phyloP scores from a whole-genome alignment of 1,139 yeast genomes.

The Hanseniaspora uvarum region DNA sequence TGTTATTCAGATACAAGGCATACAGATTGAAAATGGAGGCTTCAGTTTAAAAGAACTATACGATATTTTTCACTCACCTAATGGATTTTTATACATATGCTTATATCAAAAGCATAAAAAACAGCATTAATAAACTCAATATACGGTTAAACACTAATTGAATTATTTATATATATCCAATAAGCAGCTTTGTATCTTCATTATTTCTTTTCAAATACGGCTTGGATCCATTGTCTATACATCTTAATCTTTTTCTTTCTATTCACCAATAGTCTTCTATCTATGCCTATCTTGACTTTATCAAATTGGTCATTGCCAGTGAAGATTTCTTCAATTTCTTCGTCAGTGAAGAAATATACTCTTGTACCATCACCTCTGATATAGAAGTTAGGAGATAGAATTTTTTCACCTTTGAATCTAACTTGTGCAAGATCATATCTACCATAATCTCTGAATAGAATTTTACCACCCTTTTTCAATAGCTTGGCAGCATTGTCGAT shows the following conservation, averaged over 20 bases:
- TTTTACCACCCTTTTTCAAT: slow-evolving; percentile 85
- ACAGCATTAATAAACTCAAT: neutral
- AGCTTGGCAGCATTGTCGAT: slow-evolving; percentile 56
- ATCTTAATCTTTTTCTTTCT: slow-evolving; percentile 84
- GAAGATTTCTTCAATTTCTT: slow-evolving; percentile 70
- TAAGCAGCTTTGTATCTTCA: neutral
- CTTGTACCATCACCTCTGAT: slow-evolving; percentile 97
- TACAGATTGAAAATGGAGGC: slow-evolving; percentile 28
- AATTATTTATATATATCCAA: neutral
- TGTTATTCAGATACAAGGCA: slow-evolving; percentile 54
- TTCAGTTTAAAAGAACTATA: slow-evolving; percentile 42
- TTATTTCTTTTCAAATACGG: slow-evolving; percentile 46
- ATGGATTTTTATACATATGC: slow-evolving; percentile 65
- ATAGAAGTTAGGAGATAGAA: slow-evolving; percentile 84
- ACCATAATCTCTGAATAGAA: slow-evolving; percentile 88
- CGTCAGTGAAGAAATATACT: slow-evolving; percentile 92
- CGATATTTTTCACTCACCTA: slow-evolving; percentile 48
- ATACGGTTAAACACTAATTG: neutral
- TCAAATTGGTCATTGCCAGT: slow-evolving; percentile 44
- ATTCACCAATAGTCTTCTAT: slow-evolving; percentile 80
- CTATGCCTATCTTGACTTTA: slow-evolving; percentile 74
- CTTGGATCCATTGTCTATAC: slow-evolving; percentile 97
- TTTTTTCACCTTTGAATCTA: slow-evolving; percentile 78
- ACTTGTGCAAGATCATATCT: slow-evolving; percentile 93
- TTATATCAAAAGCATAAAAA: slow-evolving; percentile 31